These are phyloP conservation scores for Stramenopiles sp. DNA, from an alignment of 352 stramenopile genomes.

Conservation along the genomic window DNA sequence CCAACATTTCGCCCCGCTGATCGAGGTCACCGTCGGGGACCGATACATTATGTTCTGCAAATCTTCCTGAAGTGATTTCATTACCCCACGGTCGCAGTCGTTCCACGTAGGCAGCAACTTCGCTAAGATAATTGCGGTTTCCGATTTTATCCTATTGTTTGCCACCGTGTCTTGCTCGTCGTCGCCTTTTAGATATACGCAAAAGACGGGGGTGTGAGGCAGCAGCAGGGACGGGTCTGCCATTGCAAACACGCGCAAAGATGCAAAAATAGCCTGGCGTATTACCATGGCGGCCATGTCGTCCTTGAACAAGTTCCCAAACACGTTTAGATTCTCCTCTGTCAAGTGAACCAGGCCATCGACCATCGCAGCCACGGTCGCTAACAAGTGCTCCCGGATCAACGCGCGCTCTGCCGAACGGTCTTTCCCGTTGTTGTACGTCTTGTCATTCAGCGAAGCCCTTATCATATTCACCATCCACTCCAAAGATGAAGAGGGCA, in stretches of 20 bases:
- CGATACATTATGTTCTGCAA: conserved; percentile 21
- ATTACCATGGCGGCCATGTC: no score
- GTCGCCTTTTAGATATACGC: conserved; percentile 38
- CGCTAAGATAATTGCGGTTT: conserved; percentile 14
- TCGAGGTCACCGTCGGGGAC: conserved; percentile 21
- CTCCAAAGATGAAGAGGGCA: no score
- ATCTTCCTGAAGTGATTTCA: conserved; percentile 18
- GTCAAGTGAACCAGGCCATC: no score
- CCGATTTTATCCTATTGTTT: conserved; percentile 20
- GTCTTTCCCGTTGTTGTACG: no score
- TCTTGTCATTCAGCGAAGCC: no score
- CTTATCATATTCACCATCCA: no score
- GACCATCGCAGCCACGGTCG: no score
- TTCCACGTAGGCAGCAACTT: conserved; percentile 20
- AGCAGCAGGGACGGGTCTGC: conserved; percentile 32
- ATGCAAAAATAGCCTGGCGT: conserved; percentile 32
- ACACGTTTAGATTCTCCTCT: no score
- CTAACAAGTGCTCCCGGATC: no score
- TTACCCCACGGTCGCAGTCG: conserved; percentile 13
- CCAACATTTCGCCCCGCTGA: no score
- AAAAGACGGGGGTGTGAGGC: conserved; percentile 35
- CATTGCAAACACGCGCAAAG: conserved; percentile 37
- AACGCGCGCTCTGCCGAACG: no score
- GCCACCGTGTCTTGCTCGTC: conserved; percentile 23
- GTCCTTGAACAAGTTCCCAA: no score